Base-by-base conservation (phyloP, 768 basidiomycete genomes). In the Leccinum imitatum region DNA sequence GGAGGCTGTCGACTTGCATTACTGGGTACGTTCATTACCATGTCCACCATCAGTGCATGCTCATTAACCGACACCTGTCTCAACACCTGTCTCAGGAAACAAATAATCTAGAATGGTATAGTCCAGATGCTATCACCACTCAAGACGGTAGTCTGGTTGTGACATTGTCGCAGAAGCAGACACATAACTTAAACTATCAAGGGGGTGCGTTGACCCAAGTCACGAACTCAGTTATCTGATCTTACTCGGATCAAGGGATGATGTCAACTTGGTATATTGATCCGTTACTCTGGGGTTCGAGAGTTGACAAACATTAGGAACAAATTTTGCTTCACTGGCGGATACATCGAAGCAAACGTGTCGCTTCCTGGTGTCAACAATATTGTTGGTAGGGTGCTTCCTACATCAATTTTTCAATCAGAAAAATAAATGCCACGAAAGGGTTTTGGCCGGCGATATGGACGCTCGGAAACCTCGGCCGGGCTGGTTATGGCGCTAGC, bases 261-360 rank as follows among this genome's bases (percentile, higher is more conserved):
- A 71, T 82, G 69, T 73, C 76, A 13, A 76, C 78, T 11, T 80
- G 77, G 74, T 70, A 60, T 59, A 65, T 59, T 17, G 23, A 37
- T 33, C 59, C 39, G 35, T 56, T 58, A 41, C 14, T 37, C 35
- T 17, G 50, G 54, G n/a, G 15, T 48, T 54, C 53, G 4, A 54
- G 17, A 48, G 47, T 50, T 69, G 31, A 70, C 15, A 52, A 25
- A 7, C 19, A n/a, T 11, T 59, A 84, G 84, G 90, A 94, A 94
- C 74, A 93, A 94, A 74, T 89, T 96, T 61, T 95, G 91, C 72
- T 94, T 93, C 74, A 90, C 90, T 14, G 90, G 89, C 25, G 92
- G 93, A 25, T 84, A 87, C 58, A 80, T 93, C 54, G 89, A 91
- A 68, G 71, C 80, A 1, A 80, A 75, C 9, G 85, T 90, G 9